Percentiles rank a stretch among this genome's conserved stretches.
Conservation (phyloP, 1,284 basidiomycete species). For the Rhodotorula sp. region DNA sequence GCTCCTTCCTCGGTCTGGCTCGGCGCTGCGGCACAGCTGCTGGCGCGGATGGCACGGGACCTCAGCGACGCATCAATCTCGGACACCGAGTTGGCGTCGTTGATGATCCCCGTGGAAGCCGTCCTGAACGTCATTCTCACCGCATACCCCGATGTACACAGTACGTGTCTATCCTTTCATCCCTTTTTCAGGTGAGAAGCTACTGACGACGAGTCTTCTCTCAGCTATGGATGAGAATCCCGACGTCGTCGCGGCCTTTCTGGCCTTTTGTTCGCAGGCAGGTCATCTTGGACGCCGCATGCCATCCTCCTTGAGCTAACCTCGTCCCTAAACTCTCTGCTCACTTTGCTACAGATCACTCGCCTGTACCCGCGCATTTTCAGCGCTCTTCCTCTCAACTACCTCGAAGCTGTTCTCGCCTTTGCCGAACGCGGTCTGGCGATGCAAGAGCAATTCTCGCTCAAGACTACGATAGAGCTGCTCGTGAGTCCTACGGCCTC, state of each 20-base stretch:
- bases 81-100: conserved; percentile 12
- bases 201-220: neutral
- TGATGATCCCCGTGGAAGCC: conserved; percentile 26
- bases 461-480: conserved; percentile 40
- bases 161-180: conserved; percentile 2
- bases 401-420: conserved; percentile 35
- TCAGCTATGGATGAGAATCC: conserved; percentile 44
- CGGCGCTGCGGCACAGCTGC: conserved; percentile 25
- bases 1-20: conserved; percentile 42
- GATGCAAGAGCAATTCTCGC: conserved; percentile 44
- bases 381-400: conserved; percentile 25
- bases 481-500: conserved; percentile 24
- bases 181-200: neutral
- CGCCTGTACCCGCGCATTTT: conserved; percentile 35
- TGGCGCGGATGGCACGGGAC: conserved; percentile 32
- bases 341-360: conserved; percentile 13
- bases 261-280: conserved; percentile 33
- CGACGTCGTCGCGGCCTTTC: conserved; percentile 44
- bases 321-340: neutral
- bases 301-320: neutral
- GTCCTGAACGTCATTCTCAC: conserved; percentile 22
- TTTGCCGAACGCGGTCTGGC: conserved; percentile 36
- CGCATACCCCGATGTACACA: conserved; percentile 8
- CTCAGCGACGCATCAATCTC: conserved; percentile 7
- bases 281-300: neutral